Evolutionary conservation across 768 basidiomycete species (phyloP).

Genomic region (Lentinula detonsa): DNA sequence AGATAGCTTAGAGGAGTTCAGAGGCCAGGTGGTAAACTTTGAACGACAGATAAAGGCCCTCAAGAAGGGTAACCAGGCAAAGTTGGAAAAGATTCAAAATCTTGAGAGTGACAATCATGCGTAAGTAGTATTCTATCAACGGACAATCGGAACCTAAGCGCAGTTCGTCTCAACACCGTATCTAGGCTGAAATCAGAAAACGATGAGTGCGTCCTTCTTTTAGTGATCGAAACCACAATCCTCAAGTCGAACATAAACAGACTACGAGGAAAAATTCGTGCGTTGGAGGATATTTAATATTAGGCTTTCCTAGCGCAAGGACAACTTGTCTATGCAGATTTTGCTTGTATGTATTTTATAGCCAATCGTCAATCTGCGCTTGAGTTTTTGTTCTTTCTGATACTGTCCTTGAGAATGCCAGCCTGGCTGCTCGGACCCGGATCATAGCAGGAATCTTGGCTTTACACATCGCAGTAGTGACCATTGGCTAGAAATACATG

Average conservation of each 20-base stretch:
- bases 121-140: slow-evolving; percentile 14
- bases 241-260: background rate
- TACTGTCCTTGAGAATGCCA: background rate
- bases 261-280: background rate
- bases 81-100: slow-evolving; percentile 23
- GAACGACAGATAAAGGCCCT: slow-evolving; percentile 31
- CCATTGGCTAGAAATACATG: background rate
- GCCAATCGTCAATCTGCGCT: background rate
- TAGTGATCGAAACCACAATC: background rate
- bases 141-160: no score
- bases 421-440: background rate
- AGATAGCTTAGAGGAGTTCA: slow-evolving; percentile 7
- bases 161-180: background rate
- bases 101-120: slow-evolving; percentile 20
- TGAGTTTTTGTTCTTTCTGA: background rate
- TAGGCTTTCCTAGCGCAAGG: background rate
- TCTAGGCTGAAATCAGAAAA: background rate
- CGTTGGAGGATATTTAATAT: background rate
- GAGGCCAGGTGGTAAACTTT: slow-evolving; percentile 27
- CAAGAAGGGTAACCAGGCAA: slow-evolving; percentile 26
- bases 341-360: background rate
- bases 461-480: background rate
- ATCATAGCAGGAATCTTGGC: background rate
- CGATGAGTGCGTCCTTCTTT: background rate
- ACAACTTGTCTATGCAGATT: background rate